Evolutionary conservation across 768 basidiomycete species (phyloP).

Genomic region (Cubamyces lactineus): DNA sequence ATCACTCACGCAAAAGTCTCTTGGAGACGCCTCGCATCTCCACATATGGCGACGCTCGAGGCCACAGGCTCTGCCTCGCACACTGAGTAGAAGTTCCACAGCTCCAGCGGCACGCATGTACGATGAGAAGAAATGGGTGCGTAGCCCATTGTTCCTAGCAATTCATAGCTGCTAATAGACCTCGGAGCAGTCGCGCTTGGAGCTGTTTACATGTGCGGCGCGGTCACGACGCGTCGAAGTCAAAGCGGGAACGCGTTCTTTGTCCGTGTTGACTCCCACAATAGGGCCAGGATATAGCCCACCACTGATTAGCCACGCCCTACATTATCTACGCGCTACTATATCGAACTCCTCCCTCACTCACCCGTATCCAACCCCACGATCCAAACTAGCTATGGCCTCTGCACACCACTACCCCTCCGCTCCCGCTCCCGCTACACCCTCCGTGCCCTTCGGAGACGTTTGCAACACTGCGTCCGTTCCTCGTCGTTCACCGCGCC

Average conservation of each 20-base stretch:
- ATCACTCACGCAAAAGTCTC: no score
- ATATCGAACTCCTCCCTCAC: background rate
- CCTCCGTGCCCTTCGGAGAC: background rate
- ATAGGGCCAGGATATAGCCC: background rate
- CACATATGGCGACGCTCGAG: no score
- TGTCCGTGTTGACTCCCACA: background rate
- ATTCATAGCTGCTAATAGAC: background rate
- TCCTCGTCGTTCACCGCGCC: background rate
- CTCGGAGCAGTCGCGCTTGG: background rate
- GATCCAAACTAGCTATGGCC: background rate
- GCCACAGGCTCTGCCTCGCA: no score
- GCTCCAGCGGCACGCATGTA: no score
- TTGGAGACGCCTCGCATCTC: no score
- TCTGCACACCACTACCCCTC: background rate
- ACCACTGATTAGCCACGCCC: no score
- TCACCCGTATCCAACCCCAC: no score
- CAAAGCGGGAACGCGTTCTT: background rate
- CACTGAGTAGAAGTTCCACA: no score
- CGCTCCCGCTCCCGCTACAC: background rate
- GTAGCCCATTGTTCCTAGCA: no score
- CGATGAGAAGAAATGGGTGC: no score
- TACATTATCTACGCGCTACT: background rate
- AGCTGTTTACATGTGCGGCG: background rate
- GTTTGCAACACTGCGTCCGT: background rate
- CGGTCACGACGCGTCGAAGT: background rate